phyloP scores from a whole-genome alignment of 2,329 filamentous ascomycete genomes.

The Tolypocladium ovalisporum region DNA sequence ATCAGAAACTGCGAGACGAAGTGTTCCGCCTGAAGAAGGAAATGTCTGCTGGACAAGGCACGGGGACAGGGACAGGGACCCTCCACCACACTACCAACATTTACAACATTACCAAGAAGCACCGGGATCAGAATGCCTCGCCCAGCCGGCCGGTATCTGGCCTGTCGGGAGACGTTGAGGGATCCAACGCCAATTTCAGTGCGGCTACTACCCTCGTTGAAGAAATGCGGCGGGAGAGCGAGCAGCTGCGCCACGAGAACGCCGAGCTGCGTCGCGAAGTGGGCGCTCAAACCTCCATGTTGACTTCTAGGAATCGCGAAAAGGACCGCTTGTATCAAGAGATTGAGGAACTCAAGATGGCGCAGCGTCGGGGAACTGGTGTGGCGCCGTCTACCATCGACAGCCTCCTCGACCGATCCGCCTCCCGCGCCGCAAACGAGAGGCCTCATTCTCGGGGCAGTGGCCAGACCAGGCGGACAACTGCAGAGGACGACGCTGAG shows the following conservation, averaged over 20 bases:
- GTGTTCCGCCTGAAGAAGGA: conserved; percentile 62
- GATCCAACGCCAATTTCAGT: conserved; percentile 40
- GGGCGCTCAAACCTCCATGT: conserved; percentile 92
- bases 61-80: conserved; percentile 2
- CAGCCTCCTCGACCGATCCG: conserved; percentile 88
- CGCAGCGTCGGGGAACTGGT: conserved; percentile 62
- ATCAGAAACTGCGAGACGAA: conserved; percentile 73
- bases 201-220: conserved; percentile 59
- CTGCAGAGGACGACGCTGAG: conserved; percentile 57
- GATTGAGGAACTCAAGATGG: conserved; percentile 91
- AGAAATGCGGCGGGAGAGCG: conserved; percentile 58
- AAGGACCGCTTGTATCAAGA: conserved; percentile 93
- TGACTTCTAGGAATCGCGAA: conserved; percentile 90
- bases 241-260: conserved; percentile 82
- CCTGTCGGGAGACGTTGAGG: conserved; percentile 38
- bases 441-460: conserved; percentile 67
- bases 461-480: conserved; percentile 53
- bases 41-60: conserved; percentile 23
- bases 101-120: conserved; percentile 52
- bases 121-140: conserved; percentile 32
- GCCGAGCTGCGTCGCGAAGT: conserved; percentile 85
- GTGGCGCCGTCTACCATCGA: conserved; percentile 62
- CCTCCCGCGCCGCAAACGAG: conserved; percentile 64
- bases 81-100: conserved; percentile 54
- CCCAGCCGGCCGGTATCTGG: conserved; percentile 39